Conservation (phyloP, 2,329 filamentous ascomycete genomes). For the Fusarium sp. region DNA sequence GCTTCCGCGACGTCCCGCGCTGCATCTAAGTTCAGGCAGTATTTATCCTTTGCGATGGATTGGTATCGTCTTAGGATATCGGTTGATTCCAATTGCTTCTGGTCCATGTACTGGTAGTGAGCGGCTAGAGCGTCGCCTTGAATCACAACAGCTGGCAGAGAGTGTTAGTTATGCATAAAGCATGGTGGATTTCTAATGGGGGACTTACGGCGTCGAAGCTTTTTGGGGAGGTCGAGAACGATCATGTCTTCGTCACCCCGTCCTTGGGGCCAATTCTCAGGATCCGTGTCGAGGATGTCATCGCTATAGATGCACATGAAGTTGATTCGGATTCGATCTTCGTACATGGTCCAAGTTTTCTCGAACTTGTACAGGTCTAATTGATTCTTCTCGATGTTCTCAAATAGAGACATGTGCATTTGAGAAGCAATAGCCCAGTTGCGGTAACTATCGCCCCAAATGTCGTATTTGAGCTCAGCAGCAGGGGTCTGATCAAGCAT, state of each 20-base stretch:
- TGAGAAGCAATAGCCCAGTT: slow-evolving; percentile 34
- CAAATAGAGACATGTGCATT: slow-evolving; percentile 35
- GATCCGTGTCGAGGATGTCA: slow-evolving; percentile 23
- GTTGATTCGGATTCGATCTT: slow-evolving; percentile 32
- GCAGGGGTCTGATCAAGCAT: slow-evolving; percentile 25
- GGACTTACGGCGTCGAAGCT: slow-evolving; percentile 27
- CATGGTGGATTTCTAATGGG: background rate
- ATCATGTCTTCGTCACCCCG: slow-evolving; percentile 21
- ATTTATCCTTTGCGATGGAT: slow-evolving; percentile 24
- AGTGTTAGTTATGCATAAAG: background rate
- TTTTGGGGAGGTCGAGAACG: slow-evolving; percentile 23
- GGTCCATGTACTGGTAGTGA: slow-evolving; percentile 33
- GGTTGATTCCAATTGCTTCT: background rate
- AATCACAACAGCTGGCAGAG: slow-evolving; percentile 21
- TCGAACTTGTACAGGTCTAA: slow-evolving; percentile 33
- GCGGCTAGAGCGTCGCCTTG: slow-evolving; percentile 24
- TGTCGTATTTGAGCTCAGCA: slow-evolving; percentile 23
- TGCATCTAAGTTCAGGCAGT: background rate
- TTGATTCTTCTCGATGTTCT: slow-evolving; percentile 30
- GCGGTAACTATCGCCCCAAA: slow-evolving; percentile 27
- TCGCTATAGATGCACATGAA: slow-evolving; percentile 34
- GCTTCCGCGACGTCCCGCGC: background rate
- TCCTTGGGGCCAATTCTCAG: slow-evolving; percentile 1
- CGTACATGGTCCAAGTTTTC: slow-evolving; percentile 29
- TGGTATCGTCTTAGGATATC: slow-evolving; percentile 28